A percentile compares a stretch with the other conserved stretches of the same genome.
phyloP scores from a whole-genome alignment of 2,329 filamentous ascomycete genomes.

The Penicillium palitans region DNA sequence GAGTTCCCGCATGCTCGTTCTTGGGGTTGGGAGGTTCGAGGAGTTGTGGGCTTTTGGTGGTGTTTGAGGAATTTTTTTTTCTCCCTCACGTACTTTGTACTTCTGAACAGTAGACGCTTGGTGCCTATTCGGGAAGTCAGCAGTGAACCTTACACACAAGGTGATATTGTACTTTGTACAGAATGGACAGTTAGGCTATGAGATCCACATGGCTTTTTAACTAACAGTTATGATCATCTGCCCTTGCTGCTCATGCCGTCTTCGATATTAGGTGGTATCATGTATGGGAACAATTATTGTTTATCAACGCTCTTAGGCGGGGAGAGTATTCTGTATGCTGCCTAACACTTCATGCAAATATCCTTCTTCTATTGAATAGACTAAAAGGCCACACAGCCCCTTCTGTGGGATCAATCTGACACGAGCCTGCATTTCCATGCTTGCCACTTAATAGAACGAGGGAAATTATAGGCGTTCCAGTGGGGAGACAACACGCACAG shows the following conservation, averaged over 20 bases:
- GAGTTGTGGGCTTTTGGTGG: neutral
- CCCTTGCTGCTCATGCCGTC: constrained; percentile 16
- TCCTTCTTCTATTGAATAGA: neutral
- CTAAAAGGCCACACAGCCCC: neutral
- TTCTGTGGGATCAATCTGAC: constrained; percentile 8
- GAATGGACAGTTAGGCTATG: too few species aligned
- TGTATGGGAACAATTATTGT: constrained; percentile 20
- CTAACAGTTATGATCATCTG: neutral
- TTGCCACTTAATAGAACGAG: constrained; percentile 7
- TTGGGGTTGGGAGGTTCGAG: neutral
- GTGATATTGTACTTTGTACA: neutral
- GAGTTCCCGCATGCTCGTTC: neutral
- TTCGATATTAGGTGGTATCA: constrained; percentile 11
- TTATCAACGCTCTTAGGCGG: neutral
- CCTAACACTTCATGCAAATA: neutral
- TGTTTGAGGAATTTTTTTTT: neutral
- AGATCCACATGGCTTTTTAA: constrained; percentile 8
- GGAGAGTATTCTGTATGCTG: neutral
- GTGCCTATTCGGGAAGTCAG: neutral
- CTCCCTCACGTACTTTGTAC: constrained; percentile 11
- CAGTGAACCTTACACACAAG: neutral
- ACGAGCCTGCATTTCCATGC: constrained; percentile 18
- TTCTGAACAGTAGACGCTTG: neutral
- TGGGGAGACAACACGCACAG: constrained; percentile 9
- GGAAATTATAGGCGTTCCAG: neutral